Evolutionary conservation across 2,329 filamentous ascomycete species (phyloP), one percentile per base, ranked within the genome.

Genomic region (Alternaria atra): DNA sequence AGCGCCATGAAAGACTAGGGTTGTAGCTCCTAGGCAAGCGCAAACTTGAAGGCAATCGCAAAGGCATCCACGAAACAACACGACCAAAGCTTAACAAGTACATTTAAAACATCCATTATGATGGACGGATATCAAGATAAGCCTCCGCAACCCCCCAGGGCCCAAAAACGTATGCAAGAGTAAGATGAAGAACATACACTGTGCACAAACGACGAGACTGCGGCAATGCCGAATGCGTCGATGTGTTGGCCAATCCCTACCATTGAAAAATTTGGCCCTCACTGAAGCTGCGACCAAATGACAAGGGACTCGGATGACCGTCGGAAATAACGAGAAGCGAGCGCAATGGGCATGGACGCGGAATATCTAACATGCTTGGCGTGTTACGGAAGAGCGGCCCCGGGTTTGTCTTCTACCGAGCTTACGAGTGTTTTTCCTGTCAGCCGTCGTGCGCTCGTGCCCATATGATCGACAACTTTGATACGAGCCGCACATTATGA

Each of bases 381-480:
- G 46, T 50, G 46, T 50, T 50, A 50, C 32, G 20, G 32, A 50
- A 50, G 30, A 25, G 46, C 46, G 32, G 46, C 46, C 46, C 29
- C 17, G 46, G 30, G 30, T 5, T 48, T 15, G 29, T 34, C 29
- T 47, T 47, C 17, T 20, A 29, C 25, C 42, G 27, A 2, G 44
- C 44, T 30, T 42, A 25, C 30, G 29, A 7, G 10, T n/a, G 15
- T 9, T 17, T 3, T 8, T 9, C 42, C 23, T 17, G 46, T 34
- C 30, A 35, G 17, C 17, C 29, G 29, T n/a, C 17, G 17, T 23
- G 30, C 46, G 46, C 46, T 34, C 17, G 30, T 13, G 46, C 30
- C 30, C 8, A 25, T 35, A 13, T 15, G 46, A 37, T 50, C 46
- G 30, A 13, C 32, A 27, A 50, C 10, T 6, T 9, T 34, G 30